phyloP scores from a whole-genome alignment of 805 yeast species.

The Scheffersomyces amazonensis region DNA sequence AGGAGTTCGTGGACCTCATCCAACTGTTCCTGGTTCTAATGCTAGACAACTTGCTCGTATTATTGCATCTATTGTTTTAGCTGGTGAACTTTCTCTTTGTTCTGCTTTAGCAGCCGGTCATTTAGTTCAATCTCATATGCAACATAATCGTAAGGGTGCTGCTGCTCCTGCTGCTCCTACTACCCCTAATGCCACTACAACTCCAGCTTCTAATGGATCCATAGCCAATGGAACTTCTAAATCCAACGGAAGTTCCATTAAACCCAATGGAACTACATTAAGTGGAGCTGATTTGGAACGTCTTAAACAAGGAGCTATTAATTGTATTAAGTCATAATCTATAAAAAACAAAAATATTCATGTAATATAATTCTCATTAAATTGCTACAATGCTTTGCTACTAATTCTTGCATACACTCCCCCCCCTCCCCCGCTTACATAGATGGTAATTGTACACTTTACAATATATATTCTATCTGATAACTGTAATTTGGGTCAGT shows the following conservation, averaged over 20 bases:
- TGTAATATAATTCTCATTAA: no score
- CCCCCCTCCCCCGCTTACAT: no score
- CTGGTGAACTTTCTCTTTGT: slow-evolving; percentile 92
- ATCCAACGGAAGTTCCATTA: not conserved
- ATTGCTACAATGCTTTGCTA: no score
- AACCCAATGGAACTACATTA: not conserved
- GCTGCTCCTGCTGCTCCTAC: slow-evolving; percentile 33
- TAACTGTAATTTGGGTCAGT: no score
- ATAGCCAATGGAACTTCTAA: not conserved
- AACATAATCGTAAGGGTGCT: slow-evolving; percentile 75
- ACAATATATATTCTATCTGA: no score
- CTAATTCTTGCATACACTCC: no score
- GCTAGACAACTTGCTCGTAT: slow-evolving; percentile 90
- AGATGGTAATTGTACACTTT: no score
- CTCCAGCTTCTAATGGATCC: slow-evolving; percentile 13
- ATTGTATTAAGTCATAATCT: slow-evolving; percentile 63
- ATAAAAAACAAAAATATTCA: no score
- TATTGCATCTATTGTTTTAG: slow-evolving; percentile 92
- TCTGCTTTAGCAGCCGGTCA: slow-evolving; percentile 99
- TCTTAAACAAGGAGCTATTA: slow-evolving; percentile 69
- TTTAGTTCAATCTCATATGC: slow-evolving; percentile 96
- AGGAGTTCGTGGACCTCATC: slow-evolving; percentile 95
- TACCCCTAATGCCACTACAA: slow-evolving; percentile 15
- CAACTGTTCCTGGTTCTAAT: slow-evolving; percentile 89
- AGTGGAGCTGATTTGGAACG: slow-evolving; percentile 32